Percentiles rank a stretch among this genome's conserved stretches.
Evolutionary conservation across 495 filamentous ascomycete species (phyloP).

Genomic region (Aspergillus affinis): DNA sequence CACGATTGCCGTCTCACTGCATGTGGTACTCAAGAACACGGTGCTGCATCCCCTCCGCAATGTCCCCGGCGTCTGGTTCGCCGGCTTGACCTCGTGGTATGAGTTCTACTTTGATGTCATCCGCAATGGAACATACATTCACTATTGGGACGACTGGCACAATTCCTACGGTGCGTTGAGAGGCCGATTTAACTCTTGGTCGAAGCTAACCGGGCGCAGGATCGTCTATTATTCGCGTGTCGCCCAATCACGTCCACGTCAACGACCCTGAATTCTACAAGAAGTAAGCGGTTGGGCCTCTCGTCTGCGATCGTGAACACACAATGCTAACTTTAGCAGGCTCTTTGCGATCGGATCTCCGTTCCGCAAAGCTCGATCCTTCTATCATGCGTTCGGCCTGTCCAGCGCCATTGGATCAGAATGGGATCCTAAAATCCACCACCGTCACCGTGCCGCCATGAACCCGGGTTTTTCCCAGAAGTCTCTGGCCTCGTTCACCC

Average conservation of each 20-base stretch:
- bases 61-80: conserved; percentile 5
- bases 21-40: background rate
- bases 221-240: conserved; percentile 8
- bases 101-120: conserved; percentile 14
- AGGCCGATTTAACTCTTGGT: background rate
- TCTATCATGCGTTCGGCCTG: too few relatives aligned
- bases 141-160: background rate
- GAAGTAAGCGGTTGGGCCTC: background rate
- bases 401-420: too few relatives aligned
- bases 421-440: too few relatives aligned
- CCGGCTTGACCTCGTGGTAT: conserved; percentile 8
- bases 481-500: background rate
- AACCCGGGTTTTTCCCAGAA: background rate
- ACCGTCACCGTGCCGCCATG: background rate
- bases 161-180: background rate
- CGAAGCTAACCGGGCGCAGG: background rate
- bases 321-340: background rate
- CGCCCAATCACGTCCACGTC: conserved; percentile 12
- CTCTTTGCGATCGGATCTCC: background rate
- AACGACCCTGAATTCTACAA: conserved; percentile 9
- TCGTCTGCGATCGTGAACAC: background rate
- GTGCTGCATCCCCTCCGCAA: background rate
- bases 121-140: background rate
- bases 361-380: background rate
- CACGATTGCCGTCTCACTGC: background rate